Conservation (phyloP, 305 asterid species). For the Salvia sclarea region DNA sequence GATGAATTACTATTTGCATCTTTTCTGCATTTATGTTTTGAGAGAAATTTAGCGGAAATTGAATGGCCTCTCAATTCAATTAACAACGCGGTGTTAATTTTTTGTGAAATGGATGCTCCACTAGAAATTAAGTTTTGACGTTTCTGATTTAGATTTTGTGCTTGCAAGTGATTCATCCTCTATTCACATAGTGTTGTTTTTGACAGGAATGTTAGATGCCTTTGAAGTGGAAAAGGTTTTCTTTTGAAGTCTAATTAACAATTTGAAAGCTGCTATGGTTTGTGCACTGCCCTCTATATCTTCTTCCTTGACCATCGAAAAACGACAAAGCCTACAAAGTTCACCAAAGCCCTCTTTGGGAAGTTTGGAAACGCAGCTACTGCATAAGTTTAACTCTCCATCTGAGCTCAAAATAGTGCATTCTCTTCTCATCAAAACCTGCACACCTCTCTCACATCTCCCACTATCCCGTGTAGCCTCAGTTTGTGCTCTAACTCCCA, state of each 20-base stretch:
- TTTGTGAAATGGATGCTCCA: no score
- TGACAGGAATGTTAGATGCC: slow-evolving; percentile 12
- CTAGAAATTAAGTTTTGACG: no score
- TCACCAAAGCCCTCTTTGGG: slow-evolving; percentile 22
- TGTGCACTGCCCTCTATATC: slow-evolving; percentile 27
- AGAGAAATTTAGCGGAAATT: no score
- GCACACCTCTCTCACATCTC: slow-evolving; percentile 47
- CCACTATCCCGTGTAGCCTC: slow-evolving; percentile 59
- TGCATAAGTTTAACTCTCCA: slow-evolving; percentile 42
- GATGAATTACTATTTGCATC: no score
- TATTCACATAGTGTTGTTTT: neutral
- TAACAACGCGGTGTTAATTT: no score
- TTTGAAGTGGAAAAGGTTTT: neutral
- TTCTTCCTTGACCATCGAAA: slow-evolving; percentile 17
- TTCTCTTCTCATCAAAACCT: slow-evolving; percentile 44
- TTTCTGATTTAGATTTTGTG: no score
- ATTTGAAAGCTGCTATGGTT: slow-evolving; percentile 31
- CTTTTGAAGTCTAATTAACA: neutral
- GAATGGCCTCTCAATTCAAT: no score
- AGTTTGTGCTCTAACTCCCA: slow-evolving; percentile 61
- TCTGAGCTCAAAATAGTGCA: slow-evolving; percentile 58
- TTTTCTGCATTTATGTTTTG: no score
- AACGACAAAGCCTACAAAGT: neutral
- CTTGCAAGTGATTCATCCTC: no score
- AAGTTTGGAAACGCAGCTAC: slow-evolving; percentile 21